A percentile compares a stretch with the other conserved stretches of the same genome.
Conservation (phyloP, 805 yeast genomes). For the Candida andamanensis region DNA sequence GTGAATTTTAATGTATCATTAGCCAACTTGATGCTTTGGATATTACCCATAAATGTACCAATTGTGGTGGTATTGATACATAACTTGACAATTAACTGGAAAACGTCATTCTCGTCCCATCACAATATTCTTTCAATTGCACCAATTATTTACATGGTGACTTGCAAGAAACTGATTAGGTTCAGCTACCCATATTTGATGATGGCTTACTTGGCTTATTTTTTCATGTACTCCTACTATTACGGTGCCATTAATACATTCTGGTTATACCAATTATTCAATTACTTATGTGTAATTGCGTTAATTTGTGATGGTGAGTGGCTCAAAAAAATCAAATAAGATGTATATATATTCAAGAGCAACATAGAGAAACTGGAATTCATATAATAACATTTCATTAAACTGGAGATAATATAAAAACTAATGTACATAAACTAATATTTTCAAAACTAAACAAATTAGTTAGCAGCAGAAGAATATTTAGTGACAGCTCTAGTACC, state of each 20-base stretch:
- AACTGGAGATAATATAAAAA: conserved; percentile 1
- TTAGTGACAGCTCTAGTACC: conserved; percentile 98
- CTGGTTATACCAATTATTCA: conserved; percentile 76
- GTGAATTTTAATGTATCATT: conserved; percentile 60
- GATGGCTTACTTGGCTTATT: conserved; percentile 41
- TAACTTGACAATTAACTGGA: conserved; percentile 72
- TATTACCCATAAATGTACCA: conserved; percentile 75
- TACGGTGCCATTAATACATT: conserved; percentile 81
- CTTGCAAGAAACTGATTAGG: conserved; percentile 7
- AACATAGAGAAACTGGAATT: neutral
- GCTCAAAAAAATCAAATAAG: conserved; percentile 1
- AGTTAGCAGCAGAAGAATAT: conserved; percentile 67
- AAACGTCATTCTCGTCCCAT: conserved; percentile 79
- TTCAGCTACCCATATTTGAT: conserved; percentile 5
- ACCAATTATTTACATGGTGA: conserved; percentile 49
- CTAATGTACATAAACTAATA: conserved; percentile 8
- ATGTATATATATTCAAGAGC: neutral
- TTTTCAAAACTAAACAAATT: conserved; percentile 9
- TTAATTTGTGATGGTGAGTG: conserved; percentile 3
- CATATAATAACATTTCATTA: conserved; percentile 11
- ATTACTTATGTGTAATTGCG: conserved; percentile 55
- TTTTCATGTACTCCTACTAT: conserved; percentile 55
- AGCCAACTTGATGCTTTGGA: conserved; percentile 66
- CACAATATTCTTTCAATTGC: conserved; percentile 75
- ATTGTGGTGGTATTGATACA: conserved; percentile 77